These are phyloP conservation scores for Carex myosuroides DNA, from an alignment of 176 grass and related monocot genomes.

Conservation along the genomic window DNA sequence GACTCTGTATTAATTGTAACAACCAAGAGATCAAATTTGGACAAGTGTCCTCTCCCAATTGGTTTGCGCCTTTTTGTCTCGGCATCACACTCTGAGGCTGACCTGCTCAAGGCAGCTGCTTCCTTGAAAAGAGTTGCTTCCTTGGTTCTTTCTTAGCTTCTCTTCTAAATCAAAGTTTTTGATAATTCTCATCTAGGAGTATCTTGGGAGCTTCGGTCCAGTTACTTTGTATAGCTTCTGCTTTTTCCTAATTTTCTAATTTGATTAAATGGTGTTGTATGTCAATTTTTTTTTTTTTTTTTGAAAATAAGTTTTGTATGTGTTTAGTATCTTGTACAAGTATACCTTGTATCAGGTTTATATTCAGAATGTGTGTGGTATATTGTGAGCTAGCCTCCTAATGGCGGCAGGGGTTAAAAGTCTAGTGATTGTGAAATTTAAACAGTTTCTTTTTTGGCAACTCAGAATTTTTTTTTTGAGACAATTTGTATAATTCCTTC, in stretches of 20 bases:
- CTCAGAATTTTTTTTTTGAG: not conserved
- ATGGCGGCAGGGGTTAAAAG: not conserved
- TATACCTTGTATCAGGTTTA: not conserved
- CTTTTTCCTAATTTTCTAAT: not conserved
- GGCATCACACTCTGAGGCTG: slow-evolving; percentile 53
- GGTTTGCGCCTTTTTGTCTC: slow-evolving; percentile 83
- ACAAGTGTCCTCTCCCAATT: slow-evolving; percentile 68
- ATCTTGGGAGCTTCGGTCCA: not conserved
- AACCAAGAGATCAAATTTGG: slow-evolving; percentile 66
- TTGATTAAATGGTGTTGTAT: not conserved
- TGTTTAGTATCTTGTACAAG: not conserved
- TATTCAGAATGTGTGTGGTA: not conserved
- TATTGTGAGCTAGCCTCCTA: not conserved
- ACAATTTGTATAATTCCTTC: not conserved
- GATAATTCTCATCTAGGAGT: not conserved
- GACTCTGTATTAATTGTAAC: slow-evolving; percentile 78
- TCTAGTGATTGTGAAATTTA: not conserved
- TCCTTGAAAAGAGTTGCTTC: slow-evolving; percentile 67
- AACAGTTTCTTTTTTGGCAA: not conserved
- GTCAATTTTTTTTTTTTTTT: slow-evolving; percentile 10
- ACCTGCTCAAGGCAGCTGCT: slow-evolving; percentile 43
- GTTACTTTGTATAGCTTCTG: slow-evolving; percentile 12
- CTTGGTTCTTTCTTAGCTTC: slow-evolving; percentile 43
- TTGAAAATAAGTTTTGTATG: not conserved
- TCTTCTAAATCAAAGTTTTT: not conserved